Evolutionary conservation across 108 stramenopile genomes (phyloP), one percentile per base, ranked within the genome.

Genomic region (Cyclotella atomus): DNA sequence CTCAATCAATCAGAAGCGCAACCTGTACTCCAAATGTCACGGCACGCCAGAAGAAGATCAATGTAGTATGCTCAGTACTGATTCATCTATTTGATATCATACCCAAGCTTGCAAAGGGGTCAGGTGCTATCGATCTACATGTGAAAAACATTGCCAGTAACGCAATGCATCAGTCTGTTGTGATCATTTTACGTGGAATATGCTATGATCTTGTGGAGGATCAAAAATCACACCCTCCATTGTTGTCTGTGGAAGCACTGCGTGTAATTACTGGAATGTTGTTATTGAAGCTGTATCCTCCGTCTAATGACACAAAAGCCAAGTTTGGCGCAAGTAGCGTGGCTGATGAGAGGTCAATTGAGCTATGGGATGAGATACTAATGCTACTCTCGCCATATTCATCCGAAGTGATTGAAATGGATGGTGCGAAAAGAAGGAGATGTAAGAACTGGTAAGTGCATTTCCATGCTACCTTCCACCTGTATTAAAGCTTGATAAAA

Each of bases 251-350:
- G 23, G 79, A 74, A 21, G 43, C 73, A 59, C n/a, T 82, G 17
- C 70, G 81, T 16, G 66, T 70, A 0, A 52, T 82, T 41, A 71
- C 80, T 17, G 81, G 81, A n/a, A 77, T 77, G 70, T 49, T 82
- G 44, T 23, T 82, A 27, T 71, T 76, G 14, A 73, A 55, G 38
- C 34, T 81, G 53, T 81, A 81, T 55, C 49, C 71, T 14, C 61
- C 61, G 27, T 35, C 52, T 6, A 23, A 1, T 54, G 33, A 35
- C 35, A 30, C 52, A 38, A 55, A 32, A 2, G 15, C 32, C 49
- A 52, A 43, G 44, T 10, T 44, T 36, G 33, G 29, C 17, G n/a
- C 12, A 41, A 8, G 2, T 19, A 27, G 0, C 34, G 29, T 23
- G 30, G 47, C 28, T 12, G 63, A 64, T 20, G 35, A 70, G 6